A percentile compares a stretch with the other conserved stretches of the same genome.
Conservation (phyloP, 805 yeast genomes). For the Torulaspora franciscae region DNA sequence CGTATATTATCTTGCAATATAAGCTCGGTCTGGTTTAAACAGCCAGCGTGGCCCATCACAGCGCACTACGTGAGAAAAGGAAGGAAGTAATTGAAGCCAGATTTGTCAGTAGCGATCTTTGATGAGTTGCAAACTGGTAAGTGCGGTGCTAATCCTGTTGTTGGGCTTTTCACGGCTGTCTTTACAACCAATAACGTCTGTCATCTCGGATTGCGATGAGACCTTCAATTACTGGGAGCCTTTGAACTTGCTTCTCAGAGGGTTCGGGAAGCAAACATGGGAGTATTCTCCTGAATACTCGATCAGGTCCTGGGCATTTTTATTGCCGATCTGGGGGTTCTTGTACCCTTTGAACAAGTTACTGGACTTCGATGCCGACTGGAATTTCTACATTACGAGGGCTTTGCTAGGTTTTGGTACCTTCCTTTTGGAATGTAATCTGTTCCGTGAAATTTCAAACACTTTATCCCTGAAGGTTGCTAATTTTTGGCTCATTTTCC, state of each 20-base stretch:
- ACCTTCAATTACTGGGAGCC: constrained; percentile 95
- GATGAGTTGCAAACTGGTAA: constrained; percentile 9
- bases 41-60: neutral
- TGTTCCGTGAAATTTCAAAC: constrained; percentile 23
- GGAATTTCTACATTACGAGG: constrained; percentile 28
- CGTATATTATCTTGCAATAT: constrained; percentile 4
- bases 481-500: constrained; percentile 58
- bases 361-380: constrained; percentile 30
- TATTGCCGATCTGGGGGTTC: constrained; percentile 42
- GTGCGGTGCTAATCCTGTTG: constrained; percentile 21
- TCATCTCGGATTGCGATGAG: constrained; percentile 91
- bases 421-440: constrained; percentile 43
- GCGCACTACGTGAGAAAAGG: neutral
- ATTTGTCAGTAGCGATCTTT: neutral
- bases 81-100: neutral
- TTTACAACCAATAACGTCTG: constrained; percentile 44
- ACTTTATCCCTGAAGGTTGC: constrained; percentile 38
- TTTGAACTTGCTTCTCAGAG: constrained; percentile 65
- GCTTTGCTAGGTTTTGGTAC: constrained; percentile 26
- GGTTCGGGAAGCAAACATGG: constrained; percentile 94
- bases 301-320: constrained; percentile 78
- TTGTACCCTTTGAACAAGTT: constrained; percentile 24
- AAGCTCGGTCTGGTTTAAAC: constrained; percentile 1
- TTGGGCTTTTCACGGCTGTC: constrained; percentile 31
- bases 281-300: constrained; percentile 89